Evolutionary conservation across 1,139 yeast species (phyloP), one percentile per base, ranked within the genome.

Genomic region (Taphrina pruni): DNA sequence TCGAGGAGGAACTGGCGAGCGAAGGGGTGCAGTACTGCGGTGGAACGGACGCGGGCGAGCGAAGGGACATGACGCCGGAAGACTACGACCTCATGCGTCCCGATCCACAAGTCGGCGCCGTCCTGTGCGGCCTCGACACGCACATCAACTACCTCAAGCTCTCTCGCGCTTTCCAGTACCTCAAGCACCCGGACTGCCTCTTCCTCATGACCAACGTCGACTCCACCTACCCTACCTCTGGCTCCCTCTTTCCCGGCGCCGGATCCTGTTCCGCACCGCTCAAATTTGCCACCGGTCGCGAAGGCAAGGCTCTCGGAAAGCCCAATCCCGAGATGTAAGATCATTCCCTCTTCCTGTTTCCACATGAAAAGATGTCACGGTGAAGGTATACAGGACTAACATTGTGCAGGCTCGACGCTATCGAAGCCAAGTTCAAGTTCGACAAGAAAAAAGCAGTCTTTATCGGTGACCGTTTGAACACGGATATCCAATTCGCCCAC

Each of bases 191-290:
- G 65, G 82, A 85, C 1, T 82, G 91, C 6, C 85, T 89, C 50
- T 94, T 92, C 77, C 83, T 95, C 73, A 98, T 97, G 39, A 94
- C 99, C n/a, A 94, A 94, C 77, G 89, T 89, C 61, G 99, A 94
- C 77, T 89, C 97, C 0, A 94, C 99, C 0, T 94, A 87, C 81
- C 99, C 99, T 5, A 86, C 89, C 70, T 88, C 90, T 77, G 97
- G 97, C 0, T 83, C 86, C 74, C 84, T 90, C 67, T 83, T 94
- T 67, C 95, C 97, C 38, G 99, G 99, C 32, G 98, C 99, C 0
- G 99, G 99, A 0, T 88, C 97, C 1, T 86, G 91, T 73, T 88
- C 94, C 64, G 90, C 91, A 73, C 84, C 93, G 0, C 86, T 91
- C n/a, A 85, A 89, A 4, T 87, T 81, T 73, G 88, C 96, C 17